Base-by-base conservation (phyloP, 169 alveolate genomes). In the Plasmodium chabaudi region DNA sequence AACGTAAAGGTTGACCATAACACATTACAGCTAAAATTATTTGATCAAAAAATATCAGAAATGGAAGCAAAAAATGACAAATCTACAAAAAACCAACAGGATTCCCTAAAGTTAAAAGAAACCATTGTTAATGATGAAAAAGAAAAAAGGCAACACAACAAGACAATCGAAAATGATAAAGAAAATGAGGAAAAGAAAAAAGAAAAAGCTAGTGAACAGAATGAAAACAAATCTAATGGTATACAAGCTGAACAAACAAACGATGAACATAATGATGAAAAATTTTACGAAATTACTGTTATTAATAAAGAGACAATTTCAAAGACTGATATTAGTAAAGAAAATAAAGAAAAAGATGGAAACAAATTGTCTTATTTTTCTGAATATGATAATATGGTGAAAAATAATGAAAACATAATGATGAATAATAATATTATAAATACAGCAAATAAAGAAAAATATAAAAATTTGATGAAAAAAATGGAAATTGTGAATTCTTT, bases 401-500 rank as follows among this genome's bases (percentile, higher is more conserved):
- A 17, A 57, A 57, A 57, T 19, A 34, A 34, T 34, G 17, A 17
- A 44, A 39, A 27, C 65, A 79, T 57, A 49, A 17, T 64, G 71
- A 79, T 42, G 19, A 56, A 56, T 46, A 67, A 51, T 39, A 68
- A 61, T 46, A 57, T 86, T 1, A 70, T 46, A 46, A 73, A 86
- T 47, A 47, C 69, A 59, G 46, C 4, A n/a, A 68, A 86, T 72
- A 71, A 39, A n/a, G 44, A 70, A 51, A 68, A 55, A 9, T 86
- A n/a, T 59, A 55, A 70, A 49, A 19, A 69, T 5, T 63, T 86
- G 39, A 17, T 86, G 44, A 34, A 57, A 51, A 56, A 51, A 44
- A n/a, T 63, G 53, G 59, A 86, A 21, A 21, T 71, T 23, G 27
- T 86, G 9, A 86, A 86, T 53, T 49, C 69, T 7, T 86, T 86